These are phyloP conservation scores for Glomus cerebriforme DNA, from an alignment of 192 early-diverging fungal species.

Conservation along the genomic window DNA sequence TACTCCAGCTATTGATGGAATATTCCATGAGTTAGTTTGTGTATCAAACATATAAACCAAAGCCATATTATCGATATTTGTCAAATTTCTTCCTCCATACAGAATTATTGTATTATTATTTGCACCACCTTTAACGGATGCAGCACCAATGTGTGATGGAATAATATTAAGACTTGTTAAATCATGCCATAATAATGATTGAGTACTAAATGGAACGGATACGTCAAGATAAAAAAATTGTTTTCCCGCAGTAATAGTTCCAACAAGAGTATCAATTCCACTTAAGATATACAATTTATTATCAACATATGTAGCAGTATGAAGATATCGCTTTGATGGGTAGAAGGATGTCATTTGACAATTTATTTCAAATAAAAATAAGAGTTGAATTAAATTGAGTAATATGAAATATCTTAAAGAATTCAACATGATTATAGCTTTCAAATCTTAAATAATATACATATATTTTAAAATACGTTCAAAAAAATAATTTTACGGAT, in stretches of 20 bases:
- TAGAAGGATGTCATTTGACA: too few relatives aligned
- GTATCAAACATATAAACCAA: too few relatives aligned
- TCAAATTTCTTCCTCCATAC: not conserved
- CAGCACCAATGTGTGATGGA: not conserved
- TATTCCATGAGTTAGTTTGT: too few relatives aligned
- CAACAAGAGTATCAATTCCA: not conserved
- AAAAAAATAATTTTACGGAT: too few relatives aligned
- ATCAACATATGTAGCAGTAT: not conserved
- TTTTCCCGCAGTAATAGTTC: not conserved
- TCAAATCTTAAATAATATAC: too few relatives aligned
- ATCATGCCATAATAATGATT: not conserved
- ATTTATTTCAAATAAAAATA: too few relatives aligned
- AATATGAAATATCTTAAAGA: too few relatives aligned
- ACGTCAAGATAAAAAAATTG: not conserved
- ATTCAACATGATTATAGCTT: too few relatives aligned
- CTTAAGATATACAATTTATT: not conserved
- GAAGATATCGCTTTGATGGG: not conserved
- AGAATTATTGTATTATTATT: not conserved
- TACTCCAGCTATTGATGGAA: too few relatives aligned
- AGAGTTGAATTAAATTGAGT: too few relatives aligned
- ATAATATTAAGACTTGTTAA: not conserved
- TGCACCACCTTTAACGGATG: not conserved
- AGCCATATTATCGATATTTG: too few relatives aligned
- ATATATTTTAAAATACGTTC: too few relatives aligned
- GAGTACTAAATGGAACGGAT: not conserved